Conservation (phyloP, 129 eudicot species). For the Flaveria linearis region DNA sequence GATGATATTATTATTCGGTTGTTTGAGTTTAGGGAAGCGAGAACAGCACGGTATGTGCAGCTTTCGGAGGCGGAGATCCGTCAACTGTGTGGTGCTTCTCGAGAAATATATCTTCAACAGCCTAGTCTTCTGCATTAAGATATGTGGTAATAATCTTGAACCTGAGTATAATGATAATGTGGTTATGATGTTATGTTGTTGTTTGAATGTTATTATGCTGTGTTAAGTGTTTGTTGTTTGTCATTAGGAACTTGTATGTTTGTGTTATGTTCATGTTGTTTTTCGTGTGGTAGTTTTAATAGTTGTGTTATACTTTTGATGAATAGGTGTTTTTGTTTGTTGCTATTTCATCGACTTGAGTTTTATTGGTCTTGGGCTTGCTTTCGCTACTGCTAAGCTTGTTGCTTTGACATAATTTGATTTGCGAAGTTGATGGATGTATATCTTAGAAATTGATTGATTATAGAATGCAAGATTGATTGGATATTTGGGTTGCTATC, state of each 20-base stretch:
- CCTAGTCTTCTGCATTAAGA: no score
- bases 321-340: background rate
- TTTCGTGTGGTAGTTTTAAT: background rate
- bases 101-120: no score
- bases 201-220: background rate
- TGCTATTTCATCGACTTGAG: no score
- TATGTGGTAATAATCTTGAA: background rate
- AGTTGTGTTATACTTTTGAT: background rate
- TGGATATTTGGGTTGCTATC: no score
- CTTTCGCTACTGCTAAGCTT: slow-evolving; percentile 4
- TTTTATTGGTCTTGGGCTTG: background rate
- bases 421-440: slow-evolving; percentile 12
- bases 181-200: no score
- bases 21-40: no score
- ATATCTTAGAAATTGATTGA: slow-evolving; percentile 9
- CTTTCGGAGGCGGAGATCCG: no score
- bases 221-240: slow-evolving; percentile 8
- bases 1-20: no score
- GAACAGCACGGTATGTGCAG: no score
- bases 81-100: no score
- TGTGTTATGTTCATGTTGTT: background rate
- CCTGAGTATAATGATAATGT: background rate
- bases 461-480: slow-evolving; percentile 4
- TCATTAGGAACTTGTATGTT: background rate
- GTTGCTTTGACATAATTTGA: slow-evolving; percentile 6